Evolutionary conservation across 2,329 filamentous ascomycete genomes (phyloP).

Genomic region (Aspergillus japonicus): DNA sequence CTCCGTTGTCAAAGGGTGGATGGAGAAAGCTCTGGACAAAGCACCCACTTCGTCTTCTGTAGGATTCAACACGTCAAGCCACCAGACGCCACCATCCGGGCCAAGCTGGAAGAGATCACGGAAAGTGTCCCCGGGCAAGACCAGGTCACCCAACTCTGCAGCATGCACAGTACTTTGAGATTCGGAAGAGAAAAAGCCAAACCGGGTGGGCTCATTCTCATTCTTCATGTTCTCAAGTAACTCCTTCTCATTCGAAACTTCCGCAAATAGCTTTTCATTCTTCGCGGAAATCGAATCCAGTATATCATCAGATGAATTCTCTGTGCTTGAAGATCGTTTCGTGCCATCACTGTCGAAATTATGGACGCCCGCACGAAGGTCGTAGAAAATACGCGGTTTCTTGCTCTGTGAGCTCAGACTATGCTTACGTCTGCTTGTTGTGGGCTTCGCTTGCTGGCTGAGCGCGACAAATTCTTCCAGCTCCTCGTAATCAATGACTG

Average conservation of each 20-base stretch:
- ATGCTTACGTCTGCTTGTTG: constrained; percentile 36
- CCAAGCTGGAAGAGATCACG: constrained; percentile 78
- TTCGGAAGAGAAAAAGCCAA: constrained; percentile 95
- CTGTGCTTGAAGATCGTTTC: constrained; percentile 32
- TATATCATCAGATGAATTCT: constrained; percentile 31
- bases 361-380: constrained; percentile 52
- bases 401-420: constrained; percentile 53
- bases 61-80: constrained; percentile 90
- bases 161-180: constrained; percentile 92
- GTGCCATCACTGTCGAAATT: constrained; percentile 35
- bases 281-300: constrained; percentile 24
- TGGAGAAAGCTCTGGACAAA: constrained; percentile 90
- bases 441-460: constrained; percentile 49
- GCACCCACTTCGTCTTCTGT: constrained; percentile 83
- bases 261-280: constrained; percentile 35
- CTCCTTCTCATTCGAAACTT: constrained; percentile 34
- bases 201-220: constrained; percentile 69
- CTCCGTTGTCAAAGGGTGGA: constrained; percentile 93
- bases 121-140: constrained; percentile 86
- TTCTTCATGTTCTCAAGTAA: constrained; percentile 39
- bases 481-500: constrained; percentile 87
- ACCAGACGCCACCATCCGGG: constrained; percentile 84
- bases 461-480: constrained; percentile 85
- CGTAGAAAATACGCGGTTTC: constrained; percentile 58
- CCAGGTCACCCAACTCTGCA: constrained; percentile 79